phyloP scores from a whole-genome alignment of 1,139 yeast genomes.

The Lodderomyces margitis region DNA sequence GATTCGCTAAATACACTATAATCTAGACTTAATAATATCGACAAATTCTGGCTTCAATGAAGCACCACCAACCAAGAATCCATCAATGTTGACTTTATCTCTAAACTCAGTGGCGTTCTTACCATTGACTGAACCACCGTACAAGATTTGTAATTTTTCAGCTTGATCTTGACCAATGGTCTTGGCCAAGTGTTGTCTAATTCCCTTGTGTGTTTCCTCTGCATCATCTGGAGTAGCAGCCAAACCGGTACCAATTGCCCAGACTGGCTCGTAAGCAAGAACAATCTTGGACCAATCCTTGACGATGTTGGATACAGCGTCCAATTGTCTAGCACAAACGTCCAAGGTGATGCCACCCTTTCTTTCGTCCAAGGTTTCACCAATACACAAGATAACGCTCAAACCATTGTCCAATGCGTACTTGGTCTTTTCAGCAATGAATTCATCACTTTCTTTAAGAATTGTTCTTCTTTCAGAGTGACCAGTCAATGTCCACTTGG shows the following conservation, averaged over 20 bases:
- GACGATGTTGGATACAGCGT: conserved; percentile 80
- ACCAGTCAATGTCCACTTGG: conserved; percentile 93
- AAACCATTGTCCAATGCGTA: conserved; percentile 88
- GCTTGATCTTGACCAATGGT: conserved; percentile 81
- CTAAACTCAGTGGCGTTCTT: conserved; percentile 87
- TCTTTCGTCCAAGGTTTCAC: conserved; percentile 96
- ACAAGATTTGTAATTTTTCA: conserved; percentile 79
- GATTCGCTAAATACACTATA: conserved; percentile 35
- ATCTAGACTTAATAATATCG: conserved; percentile 91
- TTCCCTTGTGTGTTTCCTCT: conserved; percentile 86
- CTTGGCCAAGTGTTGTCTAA: conserved; percentile 77
- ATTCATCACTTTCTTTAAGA: conserved; percentile 86
- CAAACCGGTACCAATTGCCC: conserved; percentile 99
- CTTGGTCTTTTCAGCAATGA: conserved; percentile 92
- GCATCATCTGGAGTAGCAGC: conserved; percentile 99
- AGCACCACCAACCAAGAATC: conserved; percentile 99
- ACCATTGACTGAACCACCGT: conserved; percentile 99
- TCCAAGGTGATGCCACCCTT: conserved; percentile 81
- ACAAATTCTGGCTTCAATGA: conserved; percentile 97
- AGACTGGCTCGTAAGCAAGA: conserved; percentile 98
- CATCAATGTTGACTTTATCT: conserved; percentile 93
- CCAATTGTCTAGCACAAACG: conserved; percentile 86
- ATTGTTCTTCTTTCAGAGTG: conserved; percentile 99
- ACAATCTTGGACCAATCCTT: conserved; percentile 92
- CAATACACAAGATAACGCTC: conserved; percentile 91